Percentiles rank a stretch among this genome's conserved stretches.
phyloP scores from a whole-genome alignment of 768 basidiomycete genomes.

The Xerocomus spinulosus region DNA sequence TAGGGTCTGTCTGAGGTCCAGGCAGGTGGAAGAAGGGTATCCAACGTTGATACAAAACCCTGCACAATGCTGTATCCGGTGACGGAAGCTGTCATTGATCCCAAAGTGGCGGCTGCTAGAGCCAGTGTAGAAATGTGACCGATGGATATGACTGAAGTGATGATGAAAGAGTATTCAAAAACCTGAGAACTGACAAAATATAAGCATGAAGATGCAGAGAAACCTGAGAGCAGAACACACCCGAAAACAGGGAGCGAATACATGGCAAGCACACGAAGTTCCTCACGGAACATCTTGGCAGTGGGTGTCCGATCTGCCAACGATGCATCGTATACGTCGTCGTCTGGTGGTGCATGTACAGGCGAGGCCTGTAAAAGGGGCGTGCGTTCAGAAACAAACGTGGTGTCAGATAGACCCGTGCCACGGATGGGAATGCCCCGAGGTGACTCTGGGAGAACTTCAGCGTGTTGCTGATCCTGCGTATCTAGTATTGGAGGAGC shows the following conservation, averaged over 20 bases:
- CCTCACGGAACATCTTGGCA: conserved; percentile 48
- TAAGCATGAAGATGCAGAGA: conserved; percentile 1
- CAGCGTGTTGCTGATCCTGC: conserved; percentile 2
- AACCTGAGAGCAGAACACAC: conserved; percentile 38
- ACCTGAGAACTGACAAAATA: conserved; percentile 55
- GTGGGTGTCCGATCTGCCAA: conserved; percentile 18
- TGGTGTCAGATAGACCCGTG: background rate
- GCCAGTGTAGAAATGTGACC: conserved; percentile 90
- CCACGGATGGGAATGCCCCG: conserved; percentile 16
- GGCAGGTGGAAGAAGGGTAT: conserved; percentile 90
- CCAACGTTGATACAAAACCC: conserved; percentile 80
- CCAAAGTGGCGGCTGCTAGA: conserved; percentile 77
- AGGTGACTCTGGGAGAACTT: conserved; percentile 12
- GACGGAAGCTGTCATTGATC: conserved; percentile 68
- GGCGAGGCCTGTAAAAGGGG: conserved; percentile 48
- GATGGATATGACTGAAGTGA: conserved; percentile 80
- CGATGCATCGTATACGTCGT: background rate
- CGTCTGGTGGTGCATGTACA: conserved; percentile 50
- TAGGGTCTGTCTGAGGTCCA: conserved; percentile 87
- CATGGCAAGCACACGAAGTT: conserved; percentile 50
- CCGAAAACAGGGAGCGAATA: conserved; percentile 72
- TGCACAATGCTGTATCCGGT: conserved; percentile 61
- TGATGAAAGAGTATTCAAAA: conserved; percentile 81
- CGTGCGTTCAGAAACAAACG: conserved; percentile 43
- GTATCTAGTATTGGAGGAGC: conserved; percentile 23